Evolutionary conservation across 2,329 filamentous ascomycete species (phyloP).

Genomic region (Aspergillus texensis): DNA sequence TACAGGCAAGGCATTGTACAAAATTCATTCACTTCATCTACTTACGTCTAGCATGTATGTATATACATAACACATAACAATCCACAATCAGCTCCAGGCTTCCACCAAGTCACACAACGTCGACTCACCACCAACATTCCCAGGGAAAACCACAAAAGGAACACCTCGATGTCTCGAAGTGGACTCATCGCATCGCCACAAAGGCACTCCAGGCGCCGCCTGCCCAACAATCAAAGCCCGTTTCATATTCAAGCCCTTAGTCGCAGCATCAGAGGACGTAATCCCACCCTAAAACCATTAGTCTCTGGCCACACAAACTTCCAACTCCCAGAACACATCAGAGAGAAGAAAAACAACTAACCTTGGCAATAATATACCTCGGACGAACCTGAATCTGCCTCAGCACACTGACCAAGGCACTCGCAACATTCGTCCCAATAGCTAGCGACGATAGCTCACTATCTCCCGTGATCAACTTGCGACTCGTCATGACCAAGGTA

Average conservation of each 20-base stretch:
- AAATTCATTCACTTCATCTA: background rate
- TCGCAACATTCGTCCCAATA: conserved; percentile 58
- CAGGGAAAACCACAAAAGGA: conserved; percentile 62
- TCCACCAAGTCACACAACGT: conserved; percentile 52
- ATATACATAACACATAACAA: background rate
- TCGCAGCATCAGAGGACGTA: conserved; percentile 61
- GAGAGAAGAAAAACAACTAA: conserved; percentile 16
- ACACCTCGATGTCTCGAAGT: conserved; percentile 55
- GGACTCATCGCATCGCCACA: conserved; percentile 61
- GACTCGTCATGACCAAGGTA: conserved; percentile 62
- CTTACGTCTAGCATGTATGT: background rate
- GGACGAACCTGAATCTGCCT: conserved; percentile 51
- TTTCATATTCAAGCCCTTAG: conserved; percentile 58
- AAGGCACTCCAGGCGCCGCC: conserved; percentile 59
- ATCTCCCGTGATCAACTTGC: conserved; percentile 53
- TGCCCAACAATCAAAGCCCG: conserved; percentile 59
- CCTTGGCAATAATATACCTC: conserved; percentile 60
- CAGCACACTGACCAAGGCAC: conserved; percentile 55
- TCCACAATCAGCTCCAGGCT: conserved; percentile 33
- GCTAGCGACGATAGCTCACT: conserved; percentile 56
- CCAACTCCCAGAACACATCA: no score
- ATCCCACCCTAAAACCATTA: conserved; percentile 53
- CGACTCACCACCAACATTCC: conserved; percentile 57
- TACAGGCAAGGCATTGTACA: background rate
- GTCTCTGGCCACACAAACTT: no score